These are phyloP conservation scores for Hypsizygus marmoreus DNA, from an alignment of 768 basidiomycete genomes.

Conservation along the genomic window DNA sequence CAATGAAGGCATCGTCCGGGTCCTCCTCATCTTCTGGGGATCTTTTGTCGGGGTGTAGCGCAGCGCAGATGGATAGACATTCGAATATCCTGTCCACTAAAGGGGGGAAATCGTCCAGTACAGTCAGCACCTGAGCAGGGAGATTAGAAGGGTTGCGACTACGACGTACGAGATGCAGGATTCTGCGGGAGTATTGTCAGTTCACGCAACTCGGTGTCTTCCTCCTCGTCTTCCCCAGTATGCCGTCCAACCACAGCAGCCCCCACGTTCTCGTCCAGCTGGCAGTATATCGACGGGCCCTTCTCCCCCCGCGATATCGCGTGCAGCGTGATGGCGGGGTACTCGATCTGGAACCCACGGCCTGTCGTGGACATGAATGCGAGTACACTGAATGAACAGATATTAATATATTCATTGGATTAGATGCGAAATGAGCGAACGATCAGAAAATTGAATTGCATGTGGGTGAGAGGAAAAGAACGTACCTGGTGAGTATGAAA, in stretches of 20 bases:
- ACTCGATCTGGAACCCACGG: conserved; percentile 80
- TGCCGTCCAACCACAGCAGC: conserved; percentile 36
- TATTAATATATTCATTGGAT: conserved; percentile 1
- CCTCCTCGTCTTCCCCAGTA: conserved; percentile 31
- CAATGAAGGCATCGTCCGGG: conserved; percentile 58
- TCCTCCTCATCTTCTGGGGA: conserved; percentile 52
- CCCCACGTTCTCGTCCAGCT: conserved; percentile 74
- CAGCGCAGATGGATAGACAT: conserved; percentile 81
- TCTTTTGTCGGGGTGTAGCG: conserved; percentile 75
- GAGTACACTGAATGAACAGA: conserved; percentile 54
- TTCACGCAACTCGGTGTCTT: conserved; percentile 67
- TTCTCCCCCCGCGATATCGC: conserved; percentile 77
- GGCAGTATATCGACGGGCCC: conserved; percentile 85
- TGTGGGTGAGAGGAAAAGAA: conserved; percentile 3
- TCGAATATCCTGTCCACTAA: conserved; percentile 86
- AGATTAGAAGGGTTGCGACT: neutral
- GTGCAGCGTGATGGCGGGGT: conserved; percentile 90
- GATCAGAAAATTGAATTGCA: conserved; percentile 6
- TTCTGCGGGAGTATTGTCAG: conserved; percentile 72
- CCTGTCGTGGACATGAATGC: conserved; percentile 74
- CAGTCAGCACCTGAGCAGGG: no score
- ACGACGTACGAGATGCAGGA: conserved; percentile 56
- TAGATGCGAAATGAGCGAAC: no score
- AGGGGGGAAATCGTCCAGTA: no score
- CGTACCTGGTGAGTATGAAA: conserved; percentile 85